phyloP scores from a whole-genome alignment of 805 yeast species.

The Sugiyamaella smithiae region DNA sequence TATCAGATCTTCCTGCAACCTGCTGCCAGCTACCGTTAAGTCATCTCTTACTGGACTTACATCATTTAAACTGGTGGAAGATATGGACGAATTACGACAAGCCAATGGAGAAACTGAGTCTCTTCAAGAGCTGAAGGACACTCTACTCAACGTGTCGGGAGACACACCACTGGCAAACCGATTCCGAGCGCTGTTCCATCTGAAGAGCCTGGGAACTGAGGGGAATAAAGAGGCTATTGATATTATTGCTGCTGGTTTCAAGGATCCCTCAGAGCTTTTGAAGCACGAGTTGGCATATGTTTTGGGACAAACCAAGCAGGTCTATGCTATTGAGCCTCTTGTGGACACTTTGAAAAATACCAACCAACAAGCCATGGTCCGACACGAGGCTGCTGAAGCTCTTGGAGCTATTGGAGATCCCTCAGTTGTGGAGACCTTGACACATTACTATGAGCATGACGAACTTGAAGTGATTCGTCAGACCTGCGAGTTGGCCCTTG shows the following conservation, averaged over 20 bases:
- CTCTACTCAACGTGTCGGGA: conserved; percentile 44
- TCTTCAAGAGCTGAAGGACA: conserved; percentile 23
- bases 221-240: conserved; percentile 63
- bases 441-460: conserved; percentile 64
- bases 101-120: conserved; percentile 23
- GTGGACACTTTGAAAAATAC: conserved; percentile 64
- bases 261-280: conserved; percentile 78
- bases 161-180: conserved; percentile 75
- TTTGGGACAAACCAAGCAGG: conserved; percentile 89
- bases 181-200: conserved; percentile 89
- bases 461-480: conserved; percentile 87
- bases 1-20: not conserved
- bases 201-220: conserved; percentile 83
- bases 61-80: not conserved
- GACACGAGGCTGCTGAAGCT: conserved; percentile 99
- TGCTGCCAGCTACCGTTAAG: too few relatives aligned
- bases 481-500: conserved; percentile 96
- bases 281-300: conserved; percentile 98
- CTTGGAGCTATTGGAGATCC: conserved; percentile 90
- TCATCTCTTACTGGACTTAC: too few relatives aligned
- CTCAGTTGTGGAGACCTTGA: conserved; percentile 64
- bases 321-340: conserved; percentile 71
- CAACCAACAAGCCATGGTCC: conserved; percentile 82
- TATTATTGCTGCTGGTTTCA: conserved; percentile 81
- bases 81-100: conserved; percentile 27